Conservation (phyloP, 2,329 filamentous ascomycete species). For the Ophiosphaerella korrae region DNA sequence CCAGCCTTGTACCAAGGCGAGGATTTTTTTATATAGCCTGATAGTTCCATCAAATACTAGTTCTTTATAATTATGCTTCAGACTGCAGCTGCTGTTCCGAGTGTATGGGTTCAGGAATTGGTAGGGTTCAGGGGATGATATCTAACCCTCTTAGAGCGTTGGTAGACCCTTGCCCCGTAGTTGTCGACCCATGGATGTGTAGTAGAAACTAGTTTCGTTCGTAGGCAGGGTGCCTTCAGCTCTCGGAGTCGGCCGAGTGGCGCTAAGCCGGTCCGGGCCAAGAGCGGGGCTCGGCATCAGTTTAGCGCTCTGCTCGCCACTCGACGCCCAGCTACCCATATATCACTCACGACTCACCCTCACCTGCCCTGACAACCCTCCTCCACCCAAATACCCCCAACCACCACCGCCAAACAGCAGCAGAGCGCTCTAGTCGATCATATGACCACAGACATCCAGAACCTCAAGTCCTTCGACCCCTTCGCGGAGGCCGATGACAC, state of each 20-base stretch:
- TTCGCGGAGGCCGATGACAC: slow-evolving; percentile 99
- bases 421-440: slow-evolving; percentile 39
- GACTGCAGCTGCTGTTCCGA: no score
- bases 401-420: slow-evolving; percentile 21
- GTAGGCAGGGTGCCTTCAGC: not conserved
- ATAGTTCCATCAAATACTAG: no score
- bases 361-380: slow-evolving; percentile 2
- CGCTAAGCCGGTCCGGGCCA: slow-evolving; percentile 1
- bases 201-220: no score
- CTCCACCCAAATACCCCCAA: slow-evolving; percentile 4
- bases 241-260: not conserved
- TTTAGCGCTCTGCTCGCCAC: slow-evolving; percentile 5
- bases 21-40: no score
- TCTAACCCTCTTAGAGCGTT: no score
- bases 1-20: no score
- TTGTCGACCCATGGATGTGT: no score
- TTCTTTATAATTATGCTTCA: no score
- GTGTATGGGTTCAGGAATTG: no score
- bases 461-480: slow-evolving; percentile 69
- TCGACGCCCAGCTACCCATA: not conserved
- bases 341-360: slow-evolving; percentile 7
- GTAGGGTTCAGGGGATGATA: no score
- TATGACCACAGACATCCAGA: slow-evolving; percentile 54
- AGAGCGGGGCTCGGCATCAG: slow-evolving; percentile 1
- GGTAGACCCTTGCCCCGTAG: no score